Evolutionary conservation across 805 yeast species (phyloP).

Genomic region (Scheffersomyces amazonensis): DNA sequence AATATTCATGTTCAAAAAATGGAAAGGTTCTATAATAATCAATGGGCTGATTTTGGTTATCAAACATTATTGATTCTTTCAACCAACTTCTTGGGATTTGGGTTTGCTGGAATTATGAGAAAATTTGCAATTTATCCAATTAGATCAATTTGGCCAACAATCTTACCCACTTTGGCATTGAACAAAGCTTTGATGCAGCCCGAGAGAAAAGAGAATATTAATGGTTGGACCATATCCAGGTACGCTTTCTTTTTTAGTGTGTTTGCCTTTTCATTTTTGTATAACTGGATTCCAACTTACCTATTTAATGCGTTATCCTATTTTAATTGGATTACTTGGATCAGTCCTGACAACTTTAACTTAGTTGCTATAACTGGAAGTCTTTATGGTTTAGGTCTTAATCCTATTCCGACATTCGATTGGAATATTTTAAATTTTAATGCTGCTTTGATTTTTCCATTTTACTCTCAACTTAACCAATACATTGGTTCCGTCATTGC

Average conservation of each 20-base stretch:
- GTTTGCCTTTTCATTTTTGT: slow-evolving; percentile 32
- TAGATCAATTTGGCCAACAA: slow-evolving; percentile 25
- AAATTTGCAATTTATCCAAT: slow-evolving; percentile 25
- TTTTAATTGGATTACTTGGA: slow-evolving; percentile 61
- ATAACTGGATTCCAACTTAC: slow-evolving; percentile 47
- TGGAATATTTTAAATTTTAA: slow-evolving; percentile 42
- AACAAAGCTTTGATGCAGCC: slow-evolving; percentile 27
- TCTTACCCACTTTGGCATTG: slow-evolving; percentile 27
- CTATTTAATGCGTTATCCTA: slow-evolving; percentile 39
- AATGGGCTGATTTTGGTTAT: slow-evolving; percentile 29
- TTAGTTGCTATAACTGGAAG: slow-evolving; percentile 51
- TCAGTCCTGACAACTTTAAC: slow-evolving; percentile 47
- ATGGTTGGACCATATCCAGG: slow-evolving; percentile 29
- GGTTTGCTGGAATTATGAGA: slow-evolving; percentile 29
- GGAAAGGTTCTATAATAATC: slow-evolving; percentile 16
- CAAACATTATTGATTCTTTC: slow-evolving; percentile 22
- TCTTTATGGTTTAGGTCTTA: slow-evolving; percentile 47
- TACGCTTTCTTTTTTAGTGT: slow-evolving; percentile 19
- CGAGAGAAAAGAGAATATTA: slow-evolving; percentile 23
- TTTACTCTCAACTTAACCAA: slow-evolving; percentile 21
- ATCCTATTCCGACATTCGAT: slow-evolving; percentile 54
- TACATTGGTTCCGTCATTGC: slow-evolving; percentile 18
- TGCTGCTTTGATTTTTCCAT: slow-evolving; percentile 42
- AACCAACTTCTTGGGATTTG: slow-evolving; percentile 26
- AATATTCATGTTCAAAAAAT: slow-evolving; percentile 27